Percentiles rank a stretch among this genome's conserved stretches.
Evolutionary conservation across 768 basidiomycete genomes (phyloP).

Genomic region (Tylopilus cervinicoccineus): DNA sequence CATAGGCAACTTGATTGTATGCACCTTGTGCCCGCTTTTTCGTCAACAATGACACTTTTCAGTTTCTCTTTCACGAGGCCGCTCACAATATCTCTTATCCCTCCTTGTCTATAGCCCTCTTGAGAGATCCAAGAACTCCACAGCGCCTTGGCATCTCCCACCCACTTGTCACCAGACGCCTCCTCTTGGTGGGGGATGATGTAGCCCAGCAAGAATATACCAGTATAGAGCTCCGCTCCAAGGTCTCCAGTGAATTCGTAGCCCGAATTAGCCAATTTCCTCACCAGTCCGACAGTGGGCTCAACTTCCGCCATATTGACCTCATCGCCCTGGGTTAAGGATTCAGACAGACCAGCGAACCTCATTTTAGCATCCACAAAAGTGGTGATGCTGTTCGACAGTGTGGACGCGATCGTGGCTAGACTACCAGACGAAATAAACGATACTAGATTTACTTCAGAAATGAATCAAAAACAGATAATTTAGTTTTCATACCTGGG

Average conservation of each 20-base stretch:
- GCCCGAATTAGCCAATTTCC: slow-evolving; percentile 14
- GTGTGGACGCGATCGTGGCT: slow-evolving; percentile 10
- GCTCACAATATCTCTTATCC: slow-evolving; percentile 24
- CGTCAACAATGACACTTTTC: slow-evolving; percentile 39
- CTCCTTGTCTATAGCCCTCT: slow-evolving; percentile 12
- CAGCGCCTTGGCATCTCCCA: slow-evolving; percentile 24
- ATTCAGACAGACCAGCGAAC: slow-evolving; percentile 8
- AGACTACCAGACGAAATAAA: slow-evolving; percentile 23
- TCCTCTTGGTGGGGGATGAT: slow-evolving; percentile 13
- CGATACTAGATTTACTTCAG: slow-evolving; percentile 10
- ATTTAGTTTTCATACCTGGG: slow-evolving; percentile 12
- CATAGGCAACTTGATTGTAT: slow-evolving; percentile 3
- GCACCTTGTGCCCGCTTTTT: slow-evolving; percentile 29
- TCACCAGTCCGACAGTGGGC: slow-evolving; percentile 10
- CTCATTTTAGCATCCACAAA: slow-evolving; percentile 15
- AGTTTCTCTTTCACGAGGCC: slow-evolving; percentile 41
- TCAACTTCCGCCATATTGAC: neutral
- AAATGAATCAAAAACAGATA: neutral
- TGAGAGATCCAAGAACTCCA: slow-evolving; percentile 29
- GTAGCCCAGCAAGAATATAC: slow-evolving; percentile 22
- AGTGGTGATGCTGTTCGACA: slow-evolving; percentile 13
- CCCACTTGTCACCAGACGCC: slow-evolving; percentile 5
- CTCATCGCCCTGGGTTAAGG: slow-evolving; percentile 1
- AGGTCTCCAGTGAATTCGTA: slow-evolving; percentile 18
- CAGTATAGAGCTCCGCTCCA: slow-evolving; percentile 19